A percentile compares a stretch with the other conserved stretches of the same genome.
phyloP scores from a whole-genome alignment of 495 filamentous ascomycete species.

The Xylaria scruposa region DNA sequence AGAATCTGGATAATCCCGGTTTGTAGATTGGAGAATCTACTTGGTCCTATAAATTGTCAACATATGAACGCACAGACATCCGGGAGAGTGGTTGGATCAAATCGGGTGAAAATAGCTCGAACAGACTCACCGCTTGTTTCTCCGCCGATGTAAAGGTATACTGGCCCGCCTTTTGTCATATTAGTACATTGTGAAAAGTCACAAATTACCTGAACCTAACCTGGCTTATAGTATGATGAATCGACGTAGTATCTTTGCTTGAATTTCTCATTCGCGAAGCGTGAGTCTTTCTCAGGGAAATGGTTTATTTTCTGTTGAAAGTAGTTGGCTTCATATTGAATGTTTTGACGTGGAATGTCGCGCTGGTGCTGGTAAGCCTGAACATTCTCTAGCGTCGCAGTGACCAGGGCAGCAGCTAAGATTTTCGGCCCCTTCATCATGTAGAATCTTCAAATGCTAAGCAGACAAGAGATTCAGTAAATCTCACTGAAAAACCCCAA shows the following conservation, averaged over 20 bases:
- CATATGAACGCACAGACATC: not conserved
- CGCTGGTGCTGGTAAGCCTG: constrained; percentile 6
- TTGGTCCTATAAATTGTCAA: constrained; percentile 30
- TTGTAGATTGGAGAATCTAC: constrained; percentile 42
- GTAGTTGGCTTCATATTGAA: constrained; percentile 34
- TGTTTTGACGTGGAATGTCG: constrained; percentile 3
- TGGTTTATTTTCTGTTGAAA: constrained; percentile 49
- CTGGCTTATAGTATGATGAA: constrained; percentile 53
- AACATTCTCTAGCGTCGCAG: not conserved
- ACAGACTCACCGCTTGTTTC: constrained; percentile 42
- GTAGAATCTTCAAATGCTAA: not conserved
- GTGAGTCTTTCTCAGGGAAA: constrained; percentile 43
- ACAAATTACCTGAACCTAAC: constrained; percentile 14
- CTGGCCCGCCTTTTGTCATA: constrained; percentile 43
- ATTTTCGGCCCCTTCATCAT: constrained; percentile 14
- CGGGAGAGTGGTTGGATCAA: not conserved
- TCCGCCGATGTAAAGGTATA: constrained; percentile 55
- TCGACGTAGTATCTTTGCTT: constrained; percentile 56
- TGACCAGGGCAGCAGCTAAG: not conserved
- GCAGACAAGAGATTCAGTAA: not conserved
- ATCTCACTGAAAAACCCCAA: not conserved
- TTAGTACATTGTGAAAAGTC: constrained; percentile 23
- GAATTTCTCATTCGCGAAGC: constrained; percentile 48
- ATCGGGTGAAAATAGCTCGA: not conserved
- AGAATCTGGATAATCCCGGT: constrained; percentile 54